Base-by-base conservation (phyloP, 257 asterid species). In the Primulina huaijiensis region DNA sequence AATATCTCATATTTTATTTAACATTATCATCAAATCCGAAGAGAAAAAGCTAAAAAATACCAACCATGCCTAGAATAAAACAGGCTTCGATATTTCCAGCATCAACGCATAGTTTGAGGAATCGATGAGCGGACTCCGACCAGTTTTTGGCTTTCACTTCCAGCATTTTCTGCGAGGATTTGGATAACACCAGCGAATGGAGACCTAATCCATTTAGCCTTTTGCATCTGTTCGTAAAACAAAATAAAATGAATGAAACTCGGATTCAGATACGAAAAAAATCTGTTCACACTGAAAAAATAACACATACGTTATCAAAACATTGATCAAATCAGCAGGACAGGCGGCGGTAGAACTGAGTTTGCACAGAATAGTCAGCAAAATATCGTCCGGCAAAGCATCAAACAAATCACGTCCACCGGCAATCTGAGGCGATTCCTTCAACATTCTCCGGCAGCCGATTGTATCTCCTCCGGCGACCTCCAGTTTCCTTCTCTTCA, bases 1-100 rank as follows among this genome's bases (percentile, higher is more conserved):
- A 33, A 56, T 8, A 20, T 35, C 4, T 16, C 8, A 57, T 17
- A 31, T 8, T 52, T 38, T 9, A 9, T 31, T 11, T 62, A 46
- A 43, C 4, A 59, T 23, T 63, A 64, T 31, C 30, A n/a, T 35
- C 8, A 59, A 1, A 20, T 37, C 57, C 38, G 37, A 55, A 23
- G 5, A 37, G 29, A 37, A 25, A 0, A 33, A 25, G 21, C 10
- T 9, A 12, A 16, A 37, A 66, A 43, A 37, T 29, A 79, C 89
- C 31, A 12, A 92, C 97, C 98, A 92, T 92, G 85, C 97, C 97
- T 33, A 92, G 88, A 46, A 80, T 84, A 60, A 72, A 92, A 55
- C 87, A 85, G 23, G 97, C 97, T 78, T 86, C 95, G 2, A 74
- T 75, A 68, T 88, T 92, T 40, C 98, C 96, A 27, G 95, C 19